Conservation (phyloP, 1,284 basidiomycete species). For the Apiotrichum gamsii region DNA sequence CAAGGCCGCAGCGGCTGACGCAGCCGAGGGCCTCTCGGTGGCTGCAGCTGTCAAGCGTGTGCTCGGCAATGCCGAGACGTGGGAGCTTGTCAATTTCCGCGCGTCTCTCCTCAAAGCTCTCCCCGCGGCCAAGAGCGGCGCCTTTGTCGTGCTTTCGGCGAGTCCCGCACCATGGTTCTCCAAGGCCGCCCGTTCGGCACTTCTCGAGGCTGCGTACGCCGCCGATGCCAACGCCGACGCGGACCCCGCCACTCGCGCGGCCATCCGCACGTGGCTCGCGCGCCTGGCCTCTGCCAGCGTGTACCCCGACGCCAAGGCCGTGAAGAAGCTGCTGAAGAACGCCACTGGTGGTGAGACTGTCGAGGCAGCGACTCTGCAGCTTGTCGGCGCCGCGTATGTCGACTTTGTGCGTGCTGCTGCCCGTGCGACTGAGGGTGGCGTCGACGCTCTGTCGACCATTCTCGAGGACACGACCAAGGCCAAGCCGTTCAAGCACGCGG, state of each 20-base stretch:
- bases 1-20: background rate
- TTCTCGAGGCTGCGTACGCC: constrained; percentile 16
- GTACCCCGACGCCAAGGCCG: constrained; percentile 7
- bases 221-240: constrained; percentile 8
- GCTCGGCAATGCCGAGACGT: constrained; percentile 13
- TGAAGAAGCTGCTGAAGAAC: constrained; percentile 10
- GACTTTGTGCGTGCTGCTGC: background rate
- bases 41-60: constrained; percentile 2
- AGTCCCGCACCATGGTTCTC: constrained; percentile 14
- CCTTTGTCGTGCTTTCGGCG: constrained; percentile 13
- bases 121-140: background rate
- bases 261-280: constrained; percentile 17
- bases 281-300: constrained; percentile 12
- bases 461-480: constrained; percentile 1
- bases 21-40: background rate
- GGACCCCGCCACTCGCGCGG: background rate
- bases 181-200: constrained; percentile 9
- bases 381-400: background rate
- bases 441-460: background rate
- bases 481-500: constrained; percentile 4
- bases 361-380: constrained; percentile 3
- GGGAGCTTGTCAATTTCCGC: constrained; percentile 13
- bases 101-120: constrained; percentile 13
- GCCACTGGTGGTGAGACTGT: background rate
- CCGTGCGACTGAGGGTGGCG: background rate